A percentile compares a stretch with the other conserved stretches of the same genome.
phyloP scores from a whole-genome alignment of 1,284 basidiomycete species.

The Pseudomicrostroma phylloplanum region DNA sequence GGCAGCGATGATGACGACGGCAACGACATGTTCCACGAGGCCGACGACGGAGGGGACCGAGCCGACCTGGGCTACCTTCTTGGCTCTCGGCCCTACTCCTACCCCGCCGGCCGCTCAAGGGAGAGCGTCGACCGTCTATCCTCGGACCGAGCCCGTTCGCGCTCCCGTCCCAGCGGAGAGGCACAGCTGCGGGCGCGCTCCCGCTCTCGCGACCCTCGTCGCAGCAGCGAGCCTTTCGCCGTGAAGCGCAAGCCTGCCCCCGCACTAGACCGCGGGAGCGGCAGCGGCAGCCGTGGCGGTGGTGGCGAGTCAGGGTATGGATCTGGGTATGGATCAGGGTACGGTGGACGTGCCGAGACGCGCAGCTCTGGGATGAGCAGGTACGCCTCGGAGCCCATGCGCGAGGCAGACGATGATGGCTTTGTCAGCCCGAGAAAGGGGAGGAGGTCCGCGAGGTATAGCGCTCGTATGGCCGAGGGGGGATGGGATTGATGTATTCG shows the following conservation, averaged over 20 bases:
- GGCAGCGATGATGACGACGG: not conserved
- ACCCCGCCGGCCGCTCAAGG: not conserved
- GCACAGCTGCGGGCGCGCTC: not conserved
- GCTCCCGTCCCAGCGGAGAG: not conserved
- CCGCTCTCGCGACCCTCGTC: too few species aligned
- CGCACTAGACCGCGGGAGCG: too few species aligned
- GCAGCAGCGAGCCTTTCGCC: too few species aligned
- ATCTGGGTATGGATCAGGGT: not conserved
- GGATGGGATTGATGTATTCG: not conserved
- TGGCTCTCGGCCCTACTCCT: not conserved
- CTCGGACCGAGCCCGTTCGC: not conserved
- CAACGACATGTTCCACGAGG: not conserved
- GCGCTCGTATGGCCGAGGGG: conserved; percentile 4
- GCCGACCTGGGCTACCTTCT: not conserved
- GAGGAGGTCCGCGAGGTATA: not conserved
- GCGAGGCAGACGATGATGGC: not conserved
- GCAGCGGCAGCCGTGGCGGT: not conserved
- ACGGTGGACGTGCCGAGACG: not conserved
- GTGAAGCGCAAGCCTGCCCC: too few species aligned
- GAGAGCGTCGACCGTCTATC: not conserved
- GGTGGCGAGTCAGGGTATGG: not conserved
- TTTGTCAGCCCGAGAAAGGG: not conserved
- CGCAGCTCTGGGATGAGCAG: not conserved
- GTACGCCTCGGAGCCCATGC: not conserved
- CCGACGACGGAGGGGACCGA: not conserved